Base-by-base conservation (phyloP, 768 basidiomycete genomes). In the Lanmaoa rubissima region DNA sequence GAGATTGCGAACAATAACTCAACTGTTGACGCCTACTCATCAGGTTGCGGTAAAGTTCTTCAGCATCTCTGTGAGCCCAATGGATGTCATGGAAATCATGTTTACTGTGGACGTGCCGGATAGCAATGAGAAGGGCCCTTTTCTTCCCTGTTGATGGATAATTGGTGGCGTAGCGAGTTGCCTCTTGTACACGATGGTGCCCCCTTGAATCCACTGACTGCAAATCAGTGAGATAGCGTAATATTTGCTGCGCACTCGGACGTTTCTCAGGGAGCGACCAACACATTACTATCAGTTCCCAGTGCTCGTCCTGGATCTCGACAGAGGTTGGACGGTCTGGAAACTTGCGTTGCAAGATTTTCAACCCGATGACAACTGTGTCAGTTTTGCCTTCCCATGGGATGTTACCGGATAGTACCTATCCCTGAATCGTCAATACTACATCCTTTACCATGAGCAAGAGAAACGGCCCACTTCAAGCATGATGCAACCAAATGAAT, bases 401-500 rank as follows among this genome's bases (percentile, higher is more conserved):
- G 11, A 54, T 48, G 21, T 42, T 42, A 17, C 47, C 46, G 4
- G 39, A 41, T 14, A 54, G 28, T 35, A 48, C 46, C 53, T 54
- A 53, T 53, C 14, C 10, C 10, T 38, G 16, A 31, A 19, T n/a
- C 17, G 5, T 36, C 19, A 26, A 36, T 21, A 38, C 4, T 5
- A n/a, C 21, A 12, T 14, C 40, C 8, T 4, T 14, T 21, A 14
- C 32, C 16, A 26, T 16, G 48, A 24, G 5, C 19, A 10, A 32
- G 31, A 24, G 35, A 47, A 24, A 31, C 1, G 8, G 16, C 57
- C 21, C 58, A 39, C 67, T 58, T 39, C 53, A 28, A 55, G 59
- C 57, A 69, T 69, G 38, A 73, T 61, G 51, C 69, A 71, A 21
- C 66, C 46, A 14, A 60, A 48, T 19, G 51, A 55, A 54, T 61